phyloP scores from a whole-genome alignment of 495 filamentous ascomycete genomes.

The Podospora pseudocomata region DNA sequence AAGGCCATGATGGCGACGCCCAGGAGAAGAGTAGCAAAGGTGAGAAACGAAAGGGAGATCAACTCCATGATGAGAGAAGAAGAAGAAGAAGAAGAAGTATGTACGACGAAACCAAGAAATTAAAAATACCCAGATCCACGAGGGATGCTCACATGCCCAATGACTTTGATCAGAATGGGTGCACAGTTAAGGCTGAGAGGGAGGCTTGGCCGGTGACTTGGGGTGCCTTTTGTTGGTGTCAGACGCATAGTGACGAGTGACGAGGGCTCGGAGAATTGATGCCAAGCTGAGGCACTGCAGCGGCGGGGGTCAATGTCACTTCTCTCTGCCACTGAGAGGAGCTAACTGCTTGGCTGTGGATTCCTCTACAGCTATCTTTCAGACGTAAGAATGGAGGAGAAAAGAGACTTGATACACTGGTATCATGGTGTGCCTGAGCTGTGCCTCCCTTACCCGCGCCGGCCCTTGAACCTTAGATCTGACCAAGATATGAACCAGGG shows the following conservation, averaged over 20 bases:
- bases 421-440: too few species aligned
- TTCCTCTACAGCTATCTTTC: not conserved
- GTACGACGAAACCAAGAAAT: not conserved
- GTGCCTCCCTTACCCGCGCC: not conserved
- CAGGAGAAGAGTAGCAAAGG: not conserved
- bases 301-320: not conserved
- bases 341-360: not conserved
- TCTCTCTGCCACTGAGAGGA: not conserved
- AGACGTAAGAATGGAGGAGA: not conserved
- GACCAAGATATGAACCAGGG: not conserved
- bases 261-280: not conserved
- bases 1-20: not conserved
- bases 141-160: not conserved
- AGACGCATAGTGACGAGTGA: not conserved
- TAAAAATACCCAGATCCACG: not conserved
- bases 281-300: not conserved
- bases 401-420: not conserved
- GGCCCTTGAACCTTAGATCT: not conserved
- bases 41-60: not conserved
- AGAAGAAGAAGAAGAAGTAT: not conserved
- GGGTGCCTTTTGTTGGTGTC: not conserved
- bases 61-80: not conserved
- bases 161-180: not conserved
- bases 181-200: not conserved
- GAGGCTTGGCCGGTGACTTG: not conserved